These are phyloP conservation scores for Colletotrichum ledebouriae DNA, from an alignment of 2,329 filamentous ascomycete species.

Conservation along the genomic window DNA sequence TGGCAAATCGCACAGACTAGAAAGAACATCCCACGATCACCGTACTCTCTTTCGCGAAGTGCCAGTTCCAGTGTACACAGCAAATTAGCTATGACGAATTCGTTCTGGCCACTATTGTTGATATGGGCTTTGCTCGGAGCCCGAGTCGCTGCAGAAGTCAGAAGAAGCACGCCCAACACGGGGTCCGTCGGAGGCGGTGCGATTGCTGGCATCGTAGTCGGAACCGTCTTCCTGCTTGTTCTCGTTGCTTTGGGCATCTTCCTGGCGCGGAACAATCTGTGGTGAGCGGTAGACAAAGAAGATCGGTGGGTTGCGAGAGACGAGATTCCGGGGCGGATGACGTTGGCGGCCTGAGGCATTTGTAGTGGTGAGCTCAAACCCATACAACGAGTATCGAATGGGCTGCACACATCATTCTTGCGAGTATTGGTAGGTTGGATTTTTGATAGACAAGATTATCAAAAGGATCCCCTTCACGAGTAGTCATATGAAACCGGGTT, in stretches of 20 bases:
- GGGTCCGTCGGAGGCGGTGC: neutral
- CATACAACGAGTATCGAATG: too few species aligned
- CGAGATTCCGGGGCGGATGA: too few species aligned
- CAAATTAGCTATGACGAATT: neutral
- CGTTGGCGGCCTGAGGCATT: too few species aligned
- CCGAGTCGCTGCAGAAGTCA: neutral
- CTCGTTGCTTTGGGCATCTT: neutral
- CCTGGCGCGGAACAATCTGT: neutral
- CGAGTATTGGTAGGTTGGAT: too few species aligned
- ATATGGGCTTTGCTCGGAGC: conserved; percentile 1
- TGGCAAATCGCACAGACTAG: too few species aligned
- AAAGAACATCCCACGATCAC: neutral
- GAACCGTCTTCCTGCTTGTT: neutral
- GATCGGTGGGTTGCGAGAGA: neutral
- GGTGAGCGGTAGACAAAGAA: conserved; percentile 3
- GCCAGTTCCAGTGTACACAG: too few species aligned
- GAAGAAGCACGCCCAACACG: neutral
- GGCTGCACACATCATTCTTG: too few species aligned
- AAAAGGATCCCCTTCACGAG: neutral
- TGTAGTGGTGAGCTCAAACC: too few species aligned
- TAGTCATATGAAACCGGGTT: neutral
- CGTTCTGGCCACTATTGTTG: neutral
- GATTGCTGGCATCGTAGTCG: conserved; percentile 21
- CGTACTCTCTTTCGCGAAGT: neutral
- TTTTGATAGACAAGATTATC: neutral